Evolutionary conservation across 371 early-diverging fungal genomes (phyloP).

Genomic region (Zychaea mexicana): DNA sequence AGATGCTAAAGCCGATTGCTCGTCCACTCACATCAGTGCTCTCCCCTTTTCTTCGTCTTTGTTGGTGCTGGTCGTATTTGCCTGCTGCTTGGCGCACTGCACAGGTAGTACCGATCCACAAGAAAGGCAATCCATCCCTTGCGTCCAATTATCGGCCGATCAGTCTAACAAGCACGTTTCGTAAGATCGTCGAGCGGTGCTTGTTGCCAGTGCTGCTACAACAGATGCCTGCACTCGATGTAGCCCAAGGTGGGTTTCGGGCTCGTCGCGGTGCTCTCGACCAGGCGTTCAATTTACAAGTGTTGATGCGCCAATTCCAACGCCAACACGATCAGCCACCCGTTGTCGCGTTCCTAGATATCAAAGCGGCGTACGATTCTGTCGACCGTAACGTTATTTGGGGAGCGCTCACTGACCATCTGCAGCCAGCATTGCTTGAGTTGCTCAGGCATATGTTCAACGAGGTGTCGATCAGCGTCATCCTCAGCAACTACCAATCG

Average conservation of each 20-base stretch:
- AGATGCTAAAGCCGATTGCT: slow-evolving; percentile 24
- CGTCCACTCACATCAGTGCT: neutral
- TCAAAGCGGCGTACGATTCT: slow-evolving; percentile 26
- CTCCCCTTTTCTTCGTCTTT: slow-evolving; percentile 17
- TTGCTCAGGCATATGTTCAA: slow-evolving; percentile 21
- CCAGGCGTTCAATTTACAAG: slow-evolving; percentile 22
- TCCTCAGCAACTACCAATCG: slow-evolving; percentile 5
- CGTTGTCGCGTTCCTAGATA: slow-evolving; percentile 25
- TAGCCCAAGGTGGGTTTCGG: slow-evolving; percentile 28
- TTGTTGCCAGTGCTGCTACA: neutral
- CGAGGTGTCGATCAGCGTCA: slow-evolving; percentile 5
- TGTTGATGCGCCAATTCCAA: slow-evolving; percentile 8
- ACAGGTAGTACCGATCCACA: slow-evolving; percentile 23
- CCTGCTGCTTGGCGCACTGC: slow-evolving; percentile 24
- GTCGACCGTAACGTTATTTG: slow-evolving; percentile 20
- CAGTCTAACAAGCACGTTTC: slow-evolving; percentile 15
- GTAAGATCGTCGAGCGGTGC: slow-evolving; percentile 16
- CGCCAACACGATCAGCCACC: neutral
- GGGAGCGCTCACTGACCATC: neutral
- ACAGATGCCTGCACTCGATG: slow-evolving; percentile 10
- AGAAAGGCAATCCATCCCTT: slow-evolving; percentile 16
- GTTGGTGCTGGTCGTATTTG: slow-evolving; percentile 21
- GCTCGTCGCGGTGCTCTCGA: slow-evolving; percentile 19
- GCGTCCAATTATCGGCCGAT: slow-evolving; percentile 24
- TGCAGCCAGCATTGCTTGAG: neutral